Percentiles rank a stretch among this genome's conserved stretches.
Conservation (phyloP, 306 rosid genomes). For the Cicer yamashitae region DNA sequence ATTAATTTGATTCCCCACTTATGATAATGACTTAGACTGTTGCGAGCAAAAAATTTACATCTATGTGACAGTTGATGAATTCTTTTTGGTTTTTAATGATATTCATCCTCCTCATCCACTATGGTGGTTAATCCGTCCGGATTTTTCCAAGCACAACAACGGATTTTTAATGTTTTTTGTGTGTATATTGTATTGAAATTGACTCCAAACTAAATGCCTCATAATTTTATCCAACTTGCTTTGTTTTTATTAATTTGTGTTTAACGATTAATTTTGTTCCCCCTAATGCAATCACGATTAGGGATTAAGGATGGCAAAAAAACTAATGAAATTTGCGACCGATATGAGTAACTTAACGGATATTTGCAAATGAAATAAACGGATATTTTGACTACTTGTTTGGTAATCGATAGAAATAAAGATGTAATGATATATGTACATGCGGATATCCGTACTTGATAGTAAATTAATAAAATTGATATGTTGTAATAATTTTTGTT, state of each 20-base stretch:
- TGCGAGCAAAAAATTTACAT: neutral
- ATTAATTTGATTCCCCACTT: conserved; percentile 53
- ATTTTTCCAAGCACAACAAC: conserved; percentile 42
- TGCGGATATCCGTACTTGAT: too few relatives aligned
- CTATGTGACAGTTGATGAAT: conserved; percentile 15
- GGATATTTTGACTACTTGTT: too few relatives aligned
- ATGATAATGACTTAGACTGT: conserved; percentile 43
- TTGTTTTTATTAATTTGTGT: conserved; percentile 28
- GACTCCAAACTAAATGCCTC: conserved; percentile 16
- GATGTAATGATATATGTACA: too few relatives aligned
- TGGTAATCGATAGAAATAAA: too few relatives aligned
- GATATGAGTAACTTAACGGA: rapidly evolving
- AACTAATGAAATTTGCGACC: too few relatives aligned
- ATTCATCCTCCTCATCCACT: conserved; percentile 33
- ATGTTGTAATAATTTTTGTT: too few relatives aligned
- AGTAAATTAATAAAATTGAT: too few relatives aligned
- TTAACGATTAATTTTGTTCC: too few relatives aligned
- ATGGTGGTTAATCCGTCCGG: conserved; percentile 34
- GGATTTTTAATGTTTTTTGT: neutral
- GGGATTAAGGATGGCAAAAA: too few relatives aligned
- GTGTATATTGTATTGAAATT: neutral
- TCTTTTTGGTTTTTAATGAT: neutral
- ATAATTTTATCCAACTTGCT: conserved; percentile 12
- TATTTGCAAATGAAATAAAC: too few relatives aligned
- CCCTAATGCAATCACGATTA: too few relatives aligned